Percentiles rank a stretch among this genome's conserved stretches.
Evolutionary conservation across 2,329 filamentous ascomycete species (phyloP).

Genomic region (Ophiostoma tasmaniense): DNA sequence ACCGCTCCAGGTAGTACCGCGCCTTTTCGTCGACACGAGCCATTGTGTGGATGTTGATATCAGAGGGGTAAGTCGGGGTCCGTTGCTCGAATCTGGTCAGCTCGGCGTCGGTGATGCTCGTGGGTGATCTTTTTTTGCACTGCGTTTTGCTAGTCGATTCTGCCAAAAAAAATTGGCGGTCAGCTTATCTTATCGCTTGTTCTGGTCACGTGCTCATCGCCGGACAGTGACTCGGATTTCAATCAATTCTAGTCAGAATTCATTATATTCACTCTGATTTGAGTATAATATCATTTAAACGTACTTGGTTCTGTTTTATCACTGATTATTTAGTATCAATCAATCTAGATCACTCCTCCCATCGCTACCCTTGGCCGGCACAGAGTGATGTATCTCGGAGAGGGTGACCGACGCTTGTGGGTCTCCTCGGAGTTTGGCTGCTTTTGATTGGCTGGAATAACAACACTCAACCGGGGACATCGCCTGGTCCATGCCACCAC

Average conservation of each 20-base stretch:
- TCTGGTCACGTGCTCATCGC: constrained; percentile 2
- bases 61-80: not conserved
- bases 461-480: not conserved
- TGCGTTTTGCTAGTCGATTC: constrained; percentile 15
- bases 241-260: too few relatives aligned
- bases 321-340: not conserved
- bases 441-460: not conserved
- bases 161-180: constrained; percentile 15
- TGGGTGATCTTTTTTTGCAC: constrained; percentile 2
- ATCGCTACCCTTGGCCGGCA: not conserved
- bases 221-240: too few relatives aligned
- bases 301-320: not conserved
- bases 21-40: constrained; percentile 85
- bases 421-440: not conserved
- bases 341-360: not conserved
- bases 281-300: too few relatives aligned
- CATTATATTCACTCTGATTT: too few relatives aligned
- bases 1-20: constrained; percentile 87
- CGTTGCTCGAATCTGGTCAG: not conserved
- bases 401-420: constrained; percentile 10
- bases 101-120: not conserved
- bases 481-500: not conserved
- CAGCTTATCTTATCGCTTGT: constrained; percentile 12
- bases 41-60: constrained; percentile 41
- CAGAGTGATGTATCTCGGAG: constrained; percentile 6